A percentile compares a stretch with the other conserved stretches of the same genome.
These are phyloP conservation scores for Williopsis jadinii DNA, from an alignment of 1,139 yeast species.

Conservation along the genomic window DNA sequence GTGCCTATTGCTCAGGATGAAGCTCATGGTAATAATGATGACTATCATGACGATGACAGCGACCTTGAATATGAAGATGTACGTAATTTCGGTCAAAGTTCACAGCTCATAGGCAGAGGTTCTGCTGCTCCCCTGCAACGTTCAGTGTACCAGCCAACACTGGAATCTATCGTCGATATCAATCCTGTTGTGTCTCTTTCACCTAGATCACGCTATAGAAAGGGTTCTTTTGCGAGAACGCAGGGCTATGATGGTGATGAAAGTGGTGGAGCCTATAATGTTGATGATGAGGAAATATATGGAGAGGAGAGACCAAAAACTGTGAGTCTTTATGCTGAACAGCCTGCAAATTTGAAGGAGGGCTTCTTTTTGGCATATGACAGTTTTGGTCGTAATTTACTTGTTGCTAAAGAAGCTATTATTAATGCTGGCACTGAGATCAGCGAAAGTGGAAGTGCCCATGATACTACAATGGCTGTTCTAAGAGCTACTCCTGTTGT, in stretches of 20 bases:
- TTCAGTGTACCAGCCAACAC: slow-evolving; percentile 19
- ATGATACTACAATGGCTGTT: slow-evolving; percentile 47
- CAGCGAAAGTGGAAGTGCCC: slow-evolving; percentile 55
- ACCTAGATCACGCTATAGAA: slow-evolving; percentile 1
- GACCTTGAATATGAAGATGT: slow-evolving; percentile 24
- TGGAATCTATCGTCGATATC: slow-evolving; percentile 20
- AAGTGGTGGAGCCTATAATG: slow-evolving; percentile 6
- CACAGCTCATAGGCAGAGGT: slow-evolving; percentile 22
- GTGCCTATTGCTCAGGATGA: slow-evolving; percentile 1
- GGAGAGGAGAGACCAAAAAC: slow-evolving; percentile 40
- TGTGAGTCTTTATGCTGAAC: slow-evolving; percentile 78
- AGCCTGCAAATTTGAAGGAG: slow-evolving; percentile 62
- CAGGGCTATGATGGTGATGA: neutral
- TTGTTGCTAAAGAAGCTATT: slow-evolving; percentile 60
- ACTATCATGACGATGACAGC: slow-evolving; percentile 26
- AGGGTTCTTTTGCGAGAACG: neutral
- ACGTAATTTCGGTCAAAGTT: slow-evolving; percentile 25
- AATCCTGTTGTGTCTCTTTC: slow-evolving; percentile 1
- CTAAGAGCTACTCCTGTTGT: slow-evolving; percentile 77
- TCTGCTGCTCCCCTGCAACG: slow-evolving; percentile 17
- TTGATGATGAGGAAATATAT: slow-evolving; percentile 14
- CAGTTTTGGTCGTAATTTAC: slow-evolving; percentile 63
- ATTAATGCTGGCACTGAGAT: slow-evolving; percentile 53
- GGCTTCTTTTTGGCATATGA: slow-evolving; percentile 70
- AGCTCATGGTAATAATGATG: slow-evolving; percentile 12